Percentiles rank a stretch among this genome's conserved stretches.
These are phyloP conservation scores for Didymella sp. DNA, from an alignment of 2,329 filamentous ascomycete species.

Conservation along the genomic window DNA sequence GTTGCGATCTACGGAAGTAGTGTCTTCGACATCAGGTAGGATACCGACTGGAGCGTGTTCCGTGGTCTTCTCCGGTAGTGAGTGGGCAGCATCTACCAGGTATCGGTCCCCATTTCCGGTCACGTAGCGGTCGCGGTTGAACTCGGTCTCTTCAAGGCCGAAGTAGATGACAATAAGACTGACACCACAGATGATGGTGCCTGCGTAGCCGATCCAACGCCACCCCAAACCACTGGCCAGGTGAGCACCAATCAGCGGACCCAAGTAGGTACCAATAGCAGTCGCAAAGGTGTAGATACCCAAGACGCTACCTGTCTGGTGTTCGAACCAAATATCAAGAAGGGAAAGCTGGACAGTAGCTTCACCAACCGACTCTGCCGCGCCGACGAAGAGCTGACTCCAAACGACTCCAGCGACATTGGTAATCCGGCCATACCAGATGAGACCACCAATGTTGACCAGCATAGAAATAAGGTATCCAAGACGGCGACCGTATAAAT, in stretches of 20 bases:
- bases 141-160: slow-evolving; percentile 28
- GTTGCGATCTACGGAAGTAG: neutral
- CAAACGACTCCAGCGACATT: slow-evolving; percentile 25
- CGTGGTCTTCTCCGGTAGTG: slow-evolving; percentile 12
- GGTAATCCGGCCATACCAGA: slow-evolving; percentile 30
- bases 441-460: slow-evolving; percentile 29
- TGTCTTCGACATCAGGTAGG: slow-evolving; percentile 6
- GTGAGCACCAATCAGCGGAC: slow-evolving; percentile 26
- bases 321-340: slow-evolving; percentile 31
- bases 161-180: slow-evolving; percentile 26
- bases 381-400: slow-evolving; percentile 32
- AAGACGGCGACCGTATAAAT: slow-evolving; percentile 28
- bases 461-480: slow-evolving; percentile 28
- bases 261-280: slow-evolving; percentile 28
- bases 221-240: slow-evolving; percentile 26
- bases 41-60: slow-evolving; percentile 10
- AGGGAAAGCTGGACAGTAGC: slow-evolving; percentile 27
- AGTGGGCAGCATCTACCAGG: slow-evolving; percentile 17
- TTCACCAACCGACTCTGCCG: slow-evolving; percentile 28
- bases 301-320: slow-evolving; percentile 29
- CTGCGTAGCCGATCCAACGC: slow-evolving; percentile 28
- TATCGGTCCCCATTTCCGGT: slow-evolving; percentile 12
- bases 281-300: slow-evolving; percentile 29
- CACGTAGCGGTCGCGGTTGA: slow-evolving; percentile 25
- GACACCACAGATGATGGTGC: slow-evolving; percentile 25